These are phyloP conservation scores for Fraxinus latifolia DNA, from an alignment of 305 asterid genomes.

Conservation along the genomic window DNA sequence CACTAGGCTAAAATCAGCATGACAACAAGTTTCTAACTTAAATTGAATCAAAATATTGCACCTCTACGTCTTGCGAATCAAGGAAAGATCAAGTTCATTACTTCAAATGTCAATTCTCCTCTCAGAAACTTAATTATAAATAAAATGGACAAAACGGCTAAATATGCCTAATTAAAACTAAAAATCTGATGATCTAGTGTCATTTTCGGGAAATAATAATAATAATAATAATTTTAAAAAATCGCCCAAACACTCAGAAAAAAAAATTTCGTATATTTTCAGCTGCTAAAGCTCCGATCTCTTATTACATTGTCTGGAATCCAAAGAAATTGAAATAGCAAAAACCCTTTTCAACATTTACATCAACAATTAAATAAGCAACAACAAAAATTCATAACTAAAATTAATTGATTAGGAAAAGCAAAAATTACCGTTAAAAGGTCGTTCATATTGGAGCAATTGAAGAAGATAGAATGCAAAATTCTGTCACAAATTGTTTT, in stretches of 20 bases:
- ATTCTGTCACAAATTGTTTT: slow-evolving; percentile 4
- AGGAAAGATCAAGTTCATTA: slow-evolving; percentile 1
- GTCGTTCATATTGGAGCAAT: slow-evolving; percentile 37
- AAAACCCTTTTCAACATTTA: background rate
- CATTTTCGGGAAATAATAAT: background rate
- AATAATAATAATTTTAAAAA: background rate
- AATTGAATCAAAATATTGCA: background rate
- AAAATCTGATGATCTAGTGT: background rate
- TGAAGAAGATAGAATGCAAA: slow-evolving; percentile 21
- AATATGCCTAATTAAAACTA: background rate
- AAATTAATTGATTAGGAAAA: background rate
- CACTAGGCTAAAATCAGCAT: background rate
- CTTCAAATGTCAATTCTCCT: slow-evolving; percentile 7
- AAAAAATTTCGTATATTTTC: background rate
- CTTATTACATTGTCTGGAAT: background rate
- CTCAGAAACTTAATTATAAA: background rate
- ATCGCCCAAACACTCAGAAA: background rate
- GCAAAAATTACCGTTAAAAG: slow-evolving; percentile 32
- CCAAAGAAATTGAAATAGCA: background rate
- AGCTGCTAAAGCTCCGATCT: slow-evolving; percentile 3
- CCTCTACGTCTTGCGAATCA: background rate
- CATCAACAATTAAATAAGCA: background rate
- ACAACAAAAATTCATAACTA: background rate
- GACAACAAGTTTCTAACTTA: background rate
- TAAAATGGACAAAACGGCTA: background rate